Evolutionary conservation across 768 basidiomycete species (phyloP).

Genomic region (Gloeopeniophorella convolvens): DNA sequence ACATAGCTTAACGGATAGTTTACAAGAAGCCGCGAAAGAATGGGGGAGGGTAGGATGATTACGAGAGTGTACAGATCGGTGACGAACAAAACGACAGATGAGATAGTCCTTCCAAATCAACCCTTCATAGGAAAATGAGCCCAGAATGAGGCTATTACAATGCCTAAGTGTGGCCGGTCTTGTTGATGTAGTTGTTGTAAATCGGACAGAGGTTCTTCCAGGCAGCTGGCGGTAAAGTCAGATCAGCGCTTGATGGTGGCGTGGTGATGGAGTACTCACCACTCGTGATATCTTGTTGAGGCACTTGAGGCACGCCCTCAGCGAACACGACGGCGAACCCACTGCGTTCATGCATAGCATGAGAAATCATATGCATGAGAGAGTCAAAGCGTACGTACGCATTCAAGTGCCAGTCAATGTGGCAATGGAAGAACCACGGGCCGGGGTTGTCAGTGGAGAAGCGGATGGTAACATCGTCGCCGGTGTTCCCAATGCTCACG

Average conservation of each 20-base stretch:
- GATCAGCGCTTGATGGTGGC: neutral
- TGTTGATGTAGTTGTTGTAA: neutral
- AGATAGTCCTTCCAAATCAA: conserved; percentile 62
- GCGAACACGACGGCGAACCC: conserved; percentile 16
- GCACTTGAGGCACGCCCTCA: conserved; percentile 10
- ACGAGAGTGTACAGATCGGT: neutral
- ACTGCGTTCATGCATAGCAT: neutral
- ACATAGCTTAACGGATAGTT: neutral
- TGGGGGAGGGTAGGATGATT: neutral
- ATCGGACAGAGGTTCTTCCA: conserved; percentile 2
- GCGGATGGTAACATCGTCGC: conserved; percentile 24
- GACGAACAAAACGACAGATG: conserved; percentile 27
- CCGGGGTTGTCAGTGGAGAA: conserved; percentile 29
- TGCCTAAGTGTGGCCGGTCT: neutral
- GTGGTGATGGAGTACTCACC: neutral
- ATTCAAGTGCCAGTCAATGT: conserved; percentile 27
- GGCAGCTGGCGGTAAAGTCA: neutral
- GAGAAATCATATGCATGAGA: conserved; percentile 34
- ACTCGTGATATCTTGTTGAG: neutral
- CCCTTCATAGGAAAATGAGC: neutral
- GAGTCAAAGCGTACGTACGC: conserved; percentile 55
- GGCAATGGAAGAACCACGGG: conserved; percentile 28
- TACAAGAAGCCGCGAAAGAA: neutral
- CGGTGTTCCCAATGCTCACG: conserved; percentile 15
- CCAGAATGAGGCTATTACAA: neutral